Conservation (phyloP, 2,329 filamentous ascomycete genomes). For the Hypoxylon rubiginosum region DNA sequence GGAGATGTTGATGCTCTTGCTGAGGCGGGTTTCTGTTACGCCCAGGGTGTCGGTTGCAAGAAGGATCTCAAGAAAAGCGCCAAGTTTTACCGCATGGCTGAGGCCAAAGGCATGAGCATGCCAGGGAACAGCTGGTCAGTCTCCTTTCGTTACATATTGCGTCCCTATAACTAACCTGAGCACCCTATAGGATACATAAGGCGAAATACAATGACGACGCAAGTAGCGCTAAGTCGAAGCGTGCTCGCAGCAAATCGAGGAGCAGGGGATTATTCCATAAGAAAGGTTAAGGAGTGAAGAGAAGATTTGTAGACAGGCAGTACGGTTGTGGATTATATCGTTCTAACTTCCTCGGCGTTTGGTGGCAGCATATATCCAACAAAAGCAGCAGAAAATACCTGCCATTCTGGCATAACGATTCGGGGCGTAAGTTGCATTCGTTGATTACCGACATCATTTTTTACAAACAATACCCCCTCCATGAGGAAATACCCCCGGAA, state of each 20-base stretch:
- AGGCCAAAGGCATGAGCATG: slow-evolving; percentile 96
- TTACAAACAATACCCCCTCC: slow-evolving; percentile 38
- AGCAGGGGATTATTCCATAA: slow-evolving; percentile 80
- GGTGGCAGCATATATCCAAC: slow-evolving; percentile 32
- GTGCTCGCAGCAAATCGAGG: slow-evolving; percentile 80
- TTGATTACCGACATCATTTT: slow-evolving; percentile 22
- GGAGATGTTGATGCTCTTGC: slow-evolving; percentile 94
- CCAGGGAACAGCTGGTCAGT: slow-evolving; percentile 97
- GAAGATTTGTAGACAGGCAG: slow-evolving; percentile 13
- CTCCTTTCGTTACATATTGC: neutral
- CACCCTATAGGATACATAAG: slow-evolving; percentile 86
- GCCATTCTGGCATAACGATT: slow-evolving; percentile 26
- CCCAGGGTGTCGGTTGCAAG: slow-evolving; percentile 91
- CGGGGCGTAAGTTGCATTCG: slow-evolving; percentile 24
- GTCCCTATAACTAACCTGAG: slow-evolving; percentile 32
- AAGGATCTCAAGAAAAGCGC: slow-evolving; percentile 97
- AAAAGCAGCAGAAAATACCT: slow-evolving; percentile 33
- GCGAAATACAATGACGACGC: slow-evolving; percentile 85
- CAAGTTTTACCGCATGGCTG: slow-evolving; percentile 89
- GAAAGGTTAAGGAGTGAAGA: slow-evolving; percentile 55
- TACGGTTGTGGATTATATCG: slow-evolving; percentile 26
- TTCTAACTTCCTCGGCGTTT: slow-evolving; percentile 34
- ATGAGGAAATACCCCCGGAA: slow-evolving; percentile 29
- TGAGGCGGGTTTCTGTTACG: slow-evolving; percentile 96
- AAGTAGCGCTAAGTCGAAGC: slow-evolving; percentile 67